phyloP scores from a whole-genome alignment of 768 basidiomycete genomes.

The Goffeauzyma gilvescens region DNA sequence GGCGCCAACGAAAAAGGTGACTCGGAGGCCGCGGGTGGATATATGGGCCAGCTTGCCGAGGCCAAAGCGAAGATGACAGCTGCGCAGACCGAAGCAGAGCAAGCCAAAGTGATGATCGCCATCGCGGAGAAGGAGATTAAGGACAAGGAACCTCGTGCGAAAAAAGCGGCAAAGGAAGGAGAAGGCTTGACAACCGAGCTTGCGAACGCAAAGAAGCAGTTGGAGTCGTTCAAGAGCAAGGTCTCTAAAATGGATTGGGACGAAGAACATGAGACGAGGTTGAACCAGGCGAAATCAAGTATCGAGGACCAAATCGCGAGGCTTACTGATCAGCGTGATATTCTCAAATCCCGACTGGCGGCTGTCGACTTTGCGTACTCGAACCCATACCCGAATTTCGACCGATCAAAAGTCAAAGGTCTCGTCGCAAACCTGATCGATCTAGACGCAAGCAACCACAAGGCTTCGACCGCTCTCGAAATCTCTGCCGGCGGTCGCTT shows the following conservation, averaged over 20 bases:
- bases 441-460: conserved; percentile 48
- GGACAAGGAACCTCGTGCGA: conserved; percentile 56
- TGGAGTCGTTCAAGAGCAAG: conserved; percentile 41
- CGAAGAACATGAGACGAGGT: conserved; percentile 47
- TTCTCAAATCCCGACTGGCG: conserved; percentile 46
- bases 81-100: conserved; percentile 65
- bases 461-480: conserved; percentile 76
- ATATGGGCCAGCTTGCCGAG: conserved; percentile 86
- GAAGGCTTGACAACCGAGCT: conserved; percentile 47
- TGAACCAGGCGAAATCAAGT: conserved; percentile 38
- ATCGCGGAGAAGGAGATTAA: conserved; percentile 65
- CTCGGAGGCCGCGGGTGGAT: conserved; percentile 64
- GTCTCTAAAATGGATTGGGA: conserved; percentile 55
- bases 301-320: conserved; percentile 41
- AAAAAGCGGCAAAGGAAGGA: conserved; percentile 66
- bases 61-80: conserved; percentile 58
- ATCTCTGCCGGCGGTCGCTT: conserved; percentile 74
- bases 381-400: conserved; percentile 57
- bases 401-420: conserved; percentile 72
- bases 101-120: conserved; percentile 51
- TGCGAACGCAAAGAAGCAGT: conserved; percentile 35
- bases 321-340: conserved; percentile 19
- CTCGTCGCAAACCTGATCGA: conserved; percentile 74
- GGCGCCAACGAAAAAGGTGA: conserved; percentile 46
- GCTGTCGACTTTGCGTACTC: conserved; percentile 68